Conservation (phyloP, 768 basidiomycete genomes). For the Russula virescens region DNA sequence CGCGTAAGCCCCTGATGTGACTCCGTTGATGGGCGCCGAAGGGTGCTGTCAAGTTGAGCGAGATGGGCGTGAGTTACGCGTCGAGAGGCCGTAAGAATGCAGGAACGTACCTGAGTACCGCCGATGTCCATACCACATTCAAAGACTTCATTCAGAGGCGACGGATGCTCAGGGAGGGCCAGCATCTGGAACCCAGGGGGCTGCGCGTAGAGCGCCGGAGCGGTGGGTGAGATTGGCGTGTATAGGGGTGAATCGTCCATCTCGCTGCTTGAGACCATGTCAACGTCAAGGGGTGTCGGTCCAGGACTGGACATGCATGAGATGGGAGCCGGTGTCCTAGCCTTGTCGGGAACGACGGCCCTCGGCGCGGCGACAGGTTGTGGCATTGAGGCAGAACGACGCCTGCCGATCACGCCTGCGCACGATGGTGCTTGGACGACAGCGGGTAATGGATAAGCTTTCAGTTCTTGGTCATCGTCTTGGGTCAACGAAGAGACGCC, state of each 20-base stretch:
- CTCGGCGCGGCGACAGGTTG: slow-evolving; percentile 11
- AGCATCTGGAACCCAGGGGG: slow-evolving; percentile 8
- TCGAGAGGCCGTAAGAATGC: background rate
- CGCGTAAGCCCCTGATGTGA: slow-evolving; percentile 9
- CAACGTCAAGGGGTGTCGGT: slow-evolving; percentile 7
- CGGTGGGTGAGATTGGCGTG: slow-evolving; percentile 8
- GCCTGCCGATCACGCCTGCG: slow-evolving; percentile 2
- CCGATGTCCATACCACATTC: background rate
- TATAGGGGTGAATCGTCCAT: slow-evolving; percentile 17
- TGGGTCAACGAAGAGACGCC: slow-evolving; percentile 2
- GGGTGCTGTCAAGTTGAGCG: background rate
- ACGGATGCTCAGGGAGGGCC: slow-evolving; percentile 3
- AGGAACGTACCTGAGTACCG: slow-evolving; percentile 11
- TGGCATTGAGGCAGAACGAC: slow-evolving; percentile 24
- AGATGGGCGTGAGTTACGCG: too few relatives aligned
- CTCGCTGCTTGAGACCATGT: slow-evolving; percentile 18
- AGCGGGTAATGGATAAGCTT: background rate
- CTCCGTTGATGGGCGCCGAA: background rate
- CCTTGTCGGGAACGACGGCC: background rate
- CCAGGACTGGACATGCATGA: slow-evolving; percentile 22
- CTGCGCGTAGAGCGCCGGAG: slow-evolving; percentile 1
- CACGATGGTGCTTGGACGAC: background rate
- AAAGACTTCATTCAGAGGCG: background rate
- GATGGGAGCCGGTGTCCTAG: slow-evolving; percentile 6
- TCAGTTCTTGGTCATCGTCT: background rate